Conservation (phyloP, 1,284 basidiomycete species). For the Ganoderma leucocontextum region DNA sequence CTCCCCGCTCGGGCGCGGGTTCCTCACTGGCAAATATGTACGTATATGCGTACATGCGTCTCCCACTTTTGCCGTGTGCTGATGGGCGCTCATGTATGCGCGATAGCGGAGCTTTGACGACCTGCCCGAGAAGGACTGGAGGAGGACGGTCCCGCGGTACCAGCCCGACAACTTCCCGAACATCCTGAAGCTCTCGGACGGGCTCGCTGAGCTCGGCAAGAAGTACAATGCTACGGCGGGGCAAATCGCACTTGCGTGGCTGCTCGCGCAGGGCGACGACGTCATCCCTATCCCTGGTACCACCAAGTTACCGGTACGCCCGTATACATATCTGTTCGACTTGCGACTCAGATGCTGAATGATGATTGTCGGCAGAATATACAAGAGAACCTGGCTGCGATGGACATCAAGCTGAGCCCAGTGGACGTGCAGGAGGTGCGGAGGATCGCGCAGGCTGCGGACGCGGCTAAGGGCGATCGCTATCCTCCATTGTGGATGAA, state of each 20-base stretch:
- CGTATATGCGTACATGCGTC: conserved; percentile 45
- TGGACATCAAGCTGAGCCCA: conserved; percentile 40
- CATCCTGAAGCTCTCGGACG: conserved; percentile 43
- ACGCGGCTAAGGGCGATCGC: conserved; percentile 6
- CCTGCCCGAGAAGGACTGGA: conserved; percentile 58
- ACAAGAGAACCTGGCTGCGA: conserved; percentile 43
- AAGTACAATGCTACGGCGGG: conserved; percentile 43
- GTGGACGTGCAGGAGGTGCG: conserved; percentile 48
- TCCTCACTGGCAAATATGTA: conserved; percentile 58
- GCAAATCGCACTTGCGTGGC: conserved; percentile 56
- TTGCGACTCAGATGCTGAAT: background rate
- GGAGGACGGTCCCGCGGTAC: conserved; percentile 42
- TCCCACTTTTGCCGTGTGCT: background rate
- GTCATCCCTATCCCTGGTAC: conserved; percentile 52
- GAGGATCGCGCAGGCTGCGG: conserved; percentile 38
- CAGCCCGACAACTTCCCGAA: conserved; percentile 53
- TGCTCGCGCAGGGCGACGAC: conserved; percentile 49
- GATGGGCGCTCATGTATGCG: background rate
- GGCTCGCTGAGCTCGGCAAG: background rate
- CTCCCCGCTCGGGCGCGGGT: conserved; percentile 51
- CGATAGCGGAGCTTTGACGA: conserved; percentile 54
- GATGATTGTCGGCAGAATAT: background rate
- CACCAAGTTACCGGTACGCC: conserved; percentile 34
- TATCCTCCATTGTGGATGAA: background rate
- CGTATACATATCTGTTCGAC: conserved; percentile 40